phyloP scores from a whole-genome alignment of 2,329 filamentous ascomycete genomes.

The Cladosporium sp. region DNA sequence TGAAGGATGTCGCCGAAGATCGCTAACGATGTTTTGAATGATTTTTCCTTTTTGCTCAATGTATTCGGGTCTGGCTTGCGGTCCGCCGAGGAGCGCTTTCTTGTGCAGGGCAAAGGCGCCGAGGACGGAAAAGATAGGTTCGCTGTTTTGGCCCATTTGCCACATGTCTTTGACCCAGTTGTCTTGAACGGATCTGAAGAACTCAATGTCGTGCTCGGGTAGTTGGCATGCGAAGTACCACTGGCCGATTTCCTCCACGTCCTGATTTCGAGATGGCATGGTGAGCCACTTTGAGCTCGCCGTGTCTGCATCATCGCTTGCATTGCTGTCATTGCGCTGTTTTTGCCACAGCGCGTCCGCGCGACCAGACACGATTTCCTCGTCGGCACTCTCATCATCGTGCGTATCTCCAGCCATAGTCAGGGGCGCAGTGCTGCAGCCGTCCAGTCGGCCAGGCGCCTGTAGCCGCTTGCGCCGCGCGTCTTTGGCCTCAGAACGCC shows the following conservation, averaged over 20 bases:
- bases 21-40: slow-evolving; percentile 4
- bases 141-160: slow-evolving; percentile 2
- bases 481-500: not conserved
- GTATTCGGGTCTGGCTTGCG: not conserved
- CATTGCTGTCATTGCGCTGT: too few species aligned
- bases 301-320: too few species aligned
- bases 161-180: slow-evolving; percentile 9
- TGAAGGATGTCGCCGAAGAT: not conserved
- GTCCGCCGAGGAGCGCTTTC: not conserved
- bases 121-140: slow-evolving; percentile 1
- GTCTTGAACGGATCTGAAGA: slow-evolving; percentile 3
- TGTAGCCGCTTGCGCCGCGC: not conserved
- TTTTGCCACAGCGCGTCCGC: too few species aligned
- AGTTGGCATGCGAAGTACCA: slow-evolving; percentile 8
- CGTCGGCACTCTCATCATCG: slow-evolving; percentile 5
- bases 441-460: not conserved
- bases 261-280: not conserved
- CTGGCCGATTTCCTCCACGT: slow-evolving; percentile 5
- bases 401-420: not conserved
- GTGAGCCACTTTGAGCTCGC: too few species aligned
- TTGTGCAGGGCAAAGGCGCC: slow-evolving; percentile 6
- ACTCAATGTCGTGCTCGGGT: not conserved
- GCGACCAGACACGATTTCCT: slow-evolving; percentile 1
- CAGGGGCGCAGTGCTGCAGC: not conserved
- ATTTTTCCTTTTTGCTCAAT: slow-evolving; percentile 6